Base-by-base conservation (phyloP, 1,284 basidiomycete genomes). In the Chiua sp. region DNA sequence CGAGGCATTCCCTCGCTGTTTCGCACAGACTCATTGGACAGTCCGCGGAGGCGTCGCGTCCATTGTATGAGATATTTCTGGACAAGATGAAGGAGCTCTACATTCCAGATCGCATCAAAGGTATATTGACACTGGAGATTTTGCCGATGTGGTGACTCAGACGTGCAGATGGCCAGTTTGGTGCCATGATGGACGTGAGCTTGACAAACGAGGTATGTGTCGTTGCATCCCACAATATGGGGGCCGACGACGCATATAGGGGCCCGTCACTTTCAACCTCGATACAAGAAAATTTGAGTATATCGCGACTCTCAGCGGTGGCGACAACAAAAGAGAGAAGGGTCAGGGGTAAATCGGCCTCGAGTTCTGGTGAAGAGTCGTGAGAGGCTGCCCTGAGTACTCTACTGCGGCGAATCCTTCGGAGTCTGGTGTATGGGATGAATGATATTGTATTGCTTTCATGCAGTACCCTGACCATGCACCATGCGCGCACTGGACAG, bases 171-270 rank as follows among this genome's bases (percentile, higher is more conserved):
- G 94, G 94, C n/a, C 81, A 81, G 68, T 96, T 97, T 72, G 94
- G 94, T 37, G 94, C 94, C 6, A 96, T 96, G 94, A 96, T 96
- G 94, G 84, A 88, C 59, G 93, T 97, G 53, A 85, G 81, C 60
- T 77, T 96, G 56, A 89, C 84, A 42, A 97, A 97, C 72, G 94
- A 96, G 79, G 93, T 91, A 73, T 57, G 80, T 11, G 42, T 44
- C 22, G 42, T 44, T 12, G 22, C 12, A 10, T 44, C 42, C 42
- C n/a, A 44, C 5, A 22, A 3, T 44, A 33, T 33, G 53, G 7
- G 55, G 15, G 53, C 56, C 53, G 55, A 61, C 23, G n/a, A 20
- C 33, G 49, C 35, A 30, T 44, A 47, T 65, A 93, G 91, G 92
- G 92, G 2, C 92, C 93, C 48, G 87, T 94, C 32, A 94, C 93